A percentile compares a stretch with the other conserved stretches of the same genome.
phyloP scores from a whole-genome alignment of 2,329 filamentous ascomycete genomes.

The Claviceps purpurea region DNA sequence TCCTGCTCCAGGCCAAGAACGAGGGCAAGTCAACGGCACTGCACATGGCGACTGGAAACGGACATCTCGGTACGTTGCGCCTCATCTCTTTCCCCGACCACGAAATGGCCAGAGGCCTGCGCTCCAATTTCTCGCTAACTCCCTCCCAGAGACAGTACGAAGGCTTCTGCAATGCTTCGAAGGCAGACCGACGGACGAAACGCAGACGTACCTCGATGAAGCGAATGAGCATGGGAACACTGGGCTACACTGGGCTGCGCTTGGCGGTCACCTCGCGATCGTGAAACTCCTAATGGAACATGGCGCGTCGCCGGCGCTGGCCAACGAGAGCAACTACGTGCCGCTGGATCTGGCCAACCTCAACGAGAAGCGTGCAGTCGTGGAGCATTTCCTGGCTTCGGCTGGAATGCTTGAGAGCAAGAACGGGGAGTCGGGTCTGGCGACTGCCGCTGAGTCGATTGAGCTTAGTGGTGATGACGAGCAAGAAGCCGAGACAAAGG shows the following conservation, averaged over 20 bases:
- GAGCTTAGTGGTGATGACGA: slow-evolving; percentile 22
- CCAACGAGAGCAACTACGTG: slow-evolving; percentile 76
- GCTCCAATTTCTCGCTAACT: neutral
- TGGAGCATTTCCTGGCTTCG: slow-evolving; percentile 44
- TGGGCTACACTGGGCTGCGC: slow-evolving; percentile 81
- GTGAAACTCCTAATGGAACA: slow-evolving; percentile 65
- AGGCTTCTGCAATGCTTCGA: slow-evolving; percentile 30
- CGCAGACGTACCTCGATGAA: slow-evolving; percentile 46
- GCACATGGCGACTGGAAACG: slow-evolving; percentile 90
- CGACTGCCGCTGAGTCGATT: slow-evolving; percentile 23
- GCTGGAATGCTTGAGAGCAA: slow-evolving; percentile 33
- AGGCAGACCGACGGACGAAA: slow-evolving; percentile 24
- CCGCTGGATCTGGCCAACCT: slow-evolving; percentile 62
- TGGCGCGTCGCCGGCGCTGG: slow-evolving; percentile 64
- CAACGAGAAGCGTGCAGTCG: slow-evolving; percentile 52
- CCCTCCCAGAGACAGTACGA: slow-evolving; percentile 28
- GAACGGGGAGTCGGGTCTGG: slow-evolving; percentile 32
- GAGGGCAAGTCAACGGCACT: slow-evolving; percentile 65
- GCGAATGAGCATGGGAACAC: slow-evolving; percentile 81
- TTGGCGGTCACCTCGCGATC: slow-evolving; percentile 73
- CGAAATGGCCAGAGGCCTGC: too few relatives aligned
- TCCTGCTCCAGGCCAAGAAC: slow-evolving; percentile 60
- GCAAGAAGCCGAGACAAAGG: slow-evolving; percentile 10
- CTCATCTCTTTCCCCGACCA: too few relatives aligned
- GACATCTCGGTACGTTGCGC: slow-evolving; percentile 55